Evolutionary conservation across 441 rosid species (phyloP).

Genomic region (Erodium texanum): DNA sequence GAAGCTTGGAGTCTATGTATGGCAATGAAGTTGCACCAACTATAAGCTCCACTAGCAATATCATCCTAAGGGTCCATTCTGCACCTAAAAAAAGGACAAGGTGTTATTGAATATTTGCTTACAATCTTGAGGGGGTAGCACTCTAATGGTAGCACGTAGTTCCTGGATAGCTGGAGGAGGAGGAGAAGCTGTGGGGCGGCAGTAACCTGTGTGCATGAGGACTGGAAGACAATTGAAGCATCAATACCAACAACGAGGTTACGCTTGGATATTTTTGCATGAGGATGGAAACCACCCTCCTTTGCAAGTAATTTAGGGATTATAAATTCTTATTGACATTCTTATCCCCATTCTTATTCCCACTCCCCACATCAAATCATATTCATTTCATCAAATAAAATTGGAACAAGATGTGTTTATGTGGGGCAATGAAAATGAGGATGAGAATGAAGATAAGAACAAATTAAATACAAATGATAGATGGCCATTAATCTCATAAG

Average conservation of each 20-base stretch:
- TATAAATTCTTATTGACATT: not conserved
- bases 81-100: too few species aligned
- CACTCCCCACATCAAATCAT: not conserved
- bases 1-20: too few species aligned
- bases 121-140: conserved; percentile 90
- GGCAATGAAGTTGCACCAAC: too few species aligned
- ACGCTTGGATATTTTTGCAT: not conserved
- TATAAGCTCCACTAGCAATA: too few species aligned
- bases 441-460: not conserved
- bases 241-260: conserved; percentile 14
- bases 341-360: not conserved
- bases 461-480: not conserved
- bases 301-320: not conserved
- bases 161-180: conserved; percentile 96
- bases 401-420: not conserved
- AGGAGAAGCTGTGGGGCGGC: conserved; percentile 94
- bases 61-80: too few species aligned
- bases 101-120: conserved; percentile 23
- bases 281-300: not conserved
- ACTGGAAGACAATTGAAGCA: conserved; percentile 45
- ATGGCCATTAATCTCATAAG: not conserved
- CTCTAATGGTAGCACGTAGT: conserved; percentile 72
- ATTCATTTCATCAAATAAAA: not conserved
- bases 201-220: conserved; percentile 99
- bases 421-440: not conserved